Evolutionary conservation across 805 yeast genomes (phyloP).

Genomic region (Torulaspora franciscae): DNA sequence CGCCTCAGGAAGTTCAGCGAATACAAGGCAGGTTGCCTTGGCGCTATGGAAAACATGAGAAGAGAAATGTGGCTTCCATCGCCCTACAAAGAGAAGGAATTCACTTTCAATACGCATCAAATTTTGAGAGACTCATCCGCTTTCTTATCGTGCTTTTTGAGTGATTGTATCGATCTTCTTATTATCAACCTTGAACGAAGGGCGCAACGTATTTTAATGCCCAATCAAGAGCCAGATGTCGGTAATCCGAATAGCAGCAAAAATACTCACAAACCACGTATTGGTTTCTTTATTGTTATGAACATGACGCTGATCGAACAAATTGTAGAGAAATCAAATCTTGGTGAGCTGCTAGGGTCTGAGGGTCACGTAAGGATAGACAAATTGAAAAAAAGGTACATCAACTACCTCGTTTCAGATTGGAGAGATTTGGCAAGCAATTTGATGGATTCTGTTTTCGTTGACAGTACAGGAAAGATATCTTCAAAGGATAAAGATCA

Average conservation of each 20-base stretch:
- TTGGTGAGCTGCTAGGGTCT: slow-evolving; percentile 50
- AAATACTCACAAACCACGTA: slow-evolving; percentile 35
- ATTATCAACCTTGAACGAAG: slow-evolving; percentile 59
- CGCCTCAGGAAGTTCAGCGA: slow-evolving; percentile 61
- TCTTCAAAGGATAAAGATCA: slow-evolving; percentile 73
- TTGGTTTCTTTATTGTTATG: slow-evolving; percentile 69
- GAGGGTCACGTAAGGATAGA: slow-evolving; percentile 59
- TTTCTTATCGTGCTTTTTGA: slow-evolving; percentile 58
- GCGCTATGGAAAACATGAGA: slow-evolving; percentile 47
- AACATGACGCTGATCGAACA: slow-evolving; percentile 73
- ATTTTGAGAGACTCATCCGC: slow-evolving; percentile 37
- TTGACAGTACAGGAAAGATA: slow-evolving; percentile 43
- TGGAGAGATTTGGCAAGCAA: slow-evolving; percentile 79
- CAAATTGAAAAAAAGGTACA: slow-evolving; percentile 64
- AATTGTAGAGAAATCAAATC: slow-evolving; percentile 54
- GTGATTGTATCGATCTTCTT: slow-evolving; percentile 76
- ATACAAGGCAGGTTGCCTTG: slow-evolving; percentile 46
- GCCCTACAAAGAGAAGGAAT: slow-evolving; percentile 37
- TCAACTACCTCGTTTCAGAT: slow-evolving; percentile 63
- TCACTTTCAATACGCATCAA: slow-evolving; percentile 18
- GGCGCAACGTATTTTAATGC: slow-evolving; percentile 40
- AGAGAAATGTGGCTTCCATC: slow-evolving; percentile 67
- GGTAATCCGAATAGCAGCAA: slow-evolving; percentile 21
- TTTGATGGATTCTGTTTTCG: slow-evolving; percentile 72
- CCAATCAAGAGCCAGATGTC: slow-evolving; percentile 25